phyloP scores from a whole-genome alignment of 768 basidiomycete genomes.

The Mycena indigotica region DNA sequence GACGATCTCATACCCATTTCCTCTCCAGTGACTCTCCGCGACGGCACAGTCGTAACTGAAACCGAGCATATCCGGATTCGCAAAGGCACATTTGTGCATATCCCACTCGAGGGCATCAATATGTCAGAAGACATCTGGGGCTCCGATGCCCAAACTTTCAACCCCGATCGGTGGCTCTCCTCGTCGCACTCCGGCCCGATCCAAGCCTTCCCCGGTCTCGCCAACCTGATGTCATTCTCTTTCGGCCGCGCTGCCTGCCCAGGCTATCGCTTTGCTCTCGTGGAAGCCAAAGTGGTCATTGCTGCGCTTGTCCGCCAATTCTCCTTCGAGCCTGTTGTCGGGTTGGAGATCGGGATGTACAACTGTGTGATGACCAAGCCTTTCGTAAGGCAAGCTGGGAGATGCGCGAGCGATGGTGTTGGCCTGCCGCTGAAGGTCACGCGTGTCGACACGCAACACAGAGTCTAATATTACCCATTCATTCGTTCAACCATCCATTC shows the following conservation, averaged over 20 bases:
- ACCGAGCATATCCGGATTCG: slow-evolving; percentile 46
- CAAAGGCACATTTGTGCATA: slow-evolving; percentile 58
- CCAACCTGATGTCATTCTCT: slow-evolving; percentile 56
- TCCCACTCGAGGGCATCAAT: slow-evolving; percentile 61
- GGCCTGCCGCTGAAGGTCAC: not conserved
- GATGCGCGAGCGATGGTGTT: not conserved
- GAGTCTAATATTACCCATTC: not conserved
- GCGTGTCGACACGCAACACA: not conserved
- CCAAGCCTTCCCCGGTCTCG: slow-evolving; percentile 45
- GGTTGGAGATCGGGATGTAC: slow-evolving; percentile 44
- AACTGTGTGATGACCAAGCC: slow-evolving; percentile 55
- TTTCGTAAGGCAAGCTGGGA: slow-evolving; percentile 32
- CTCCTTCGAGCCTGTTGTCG: slow-evolving; percentile 45
- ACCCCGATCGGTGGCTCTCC: slow-evolving; percentile 57
- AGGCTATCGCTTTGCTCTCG: slow-evolving; percentile 49
- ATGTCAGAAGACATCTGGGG: slow-evolving; percentile 58
- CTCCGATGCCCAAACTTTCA: slow-evolving; percentile 52
- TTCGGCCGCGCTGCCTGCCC: slow-evolving; percentile 54
- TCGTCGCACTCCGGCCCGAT: slow-evolving; percentile 24
- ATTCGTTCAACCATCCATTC: not conserved
- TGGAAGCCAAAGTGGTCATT: slow-evolving; percentile 55
- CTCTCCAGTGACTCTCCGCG: slow-evolving; percentile 42
- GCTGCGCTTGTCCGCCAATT: slow-evolving; percentile 47
- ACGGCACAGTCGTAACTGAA: slow-evolving; percentile 40
- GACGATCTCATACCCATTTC: slow-evolving; percentile 60